These are phyloP conservation scores for Gentiana dahurica DNA, from an alignment of 257 asterid genomes.

Conservation along the genomic window DNA sequence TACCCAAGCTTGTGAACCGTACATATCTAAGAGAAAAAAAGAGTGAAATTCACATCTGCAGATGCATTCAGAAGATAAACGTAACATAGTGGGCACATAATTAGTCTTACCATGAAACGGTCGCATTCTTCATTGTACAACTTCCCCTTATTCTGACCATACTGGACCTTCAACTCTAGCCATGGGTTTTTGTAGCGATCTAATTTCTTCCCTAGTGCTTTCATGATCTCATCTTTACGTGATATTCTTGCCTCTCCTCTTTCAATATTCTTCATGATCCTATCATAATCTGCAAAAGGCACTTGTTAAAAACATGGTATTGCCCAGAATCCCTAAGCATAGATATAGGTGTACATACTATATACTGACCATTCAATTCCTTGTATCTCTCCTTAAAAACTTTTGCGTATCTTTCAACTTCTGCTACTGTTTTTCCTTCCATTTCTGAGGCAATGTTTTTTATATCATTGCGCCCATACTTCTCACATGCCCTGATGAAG, in stretches of 20 bases:
- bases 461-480: constrained; percentile 83
- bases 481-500: constrained; percentile 96
- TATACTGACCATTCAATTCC: constrained; percentile 68
- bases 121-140: constrained; percentile 98
- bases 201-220: constrained; percentile 89
- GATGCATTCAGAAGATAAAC: background rate
- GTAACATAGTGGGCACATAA: background rate
- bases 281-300: constrained; percentile 71
- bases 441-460: constrained; percentile 82
- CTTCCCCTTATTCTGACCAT: constrained; percentile 99
- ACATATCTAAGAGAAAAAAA: constrained; percentile 48
- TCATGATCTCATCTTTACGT: constrained; percentile 95
- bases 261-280: constrained; percentile 86
- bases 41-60: background rate
- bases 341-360: too few relatives aligned
- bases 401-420: constrained; percentile 85
- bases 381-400: constrained; percentile 90
- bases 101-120: constrained; percentile 77
- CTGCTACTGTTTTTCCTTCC: constrained; percentile 94
- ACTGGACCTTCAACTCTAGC: constrained; percentile 89
- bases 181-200: constrained; percentile 98
- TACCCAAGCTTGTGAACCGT: constrained; percentile 98
- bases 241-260: constrained; percentile 98
- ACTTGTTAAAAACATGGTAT: background rate
- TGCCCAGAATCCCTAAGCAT: too few relatives aligned